Evolutionary conservation across 805 yeast species (phyloP), one percentile per base, ranked within the genome.

Genomic region (Candida nemodendra): DNA sequence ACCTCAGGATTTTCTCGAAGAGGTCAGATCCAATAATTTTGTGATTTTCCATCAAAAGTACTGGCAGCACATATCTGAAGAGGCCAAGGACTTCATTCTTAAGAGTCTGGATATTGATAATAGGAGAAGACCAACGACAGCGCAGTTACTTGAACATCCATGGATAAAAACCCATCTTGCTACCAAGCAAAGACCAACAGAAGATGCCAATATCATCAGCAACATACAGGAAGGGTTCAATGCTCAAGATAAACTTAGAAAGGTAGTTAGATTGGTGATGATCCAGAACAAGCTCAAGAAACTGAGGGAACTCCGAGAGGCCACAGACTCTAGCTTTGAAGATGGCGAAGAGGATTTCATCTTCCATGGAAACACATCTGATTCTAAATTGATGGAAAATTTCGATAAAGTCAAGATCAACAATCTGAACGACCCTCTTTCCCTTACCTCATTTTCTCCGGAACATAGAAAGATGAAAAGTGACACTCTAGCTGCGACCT

Each of bases 21-120:
- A 91, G 59, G 93, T 87, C 39, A 61, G 75, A 51, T 80, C 81
- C 30, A 79, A 79, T 44, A 72, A 72, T 36, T 86, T 87, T 5
- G 89, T 91, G n/a, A 73, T 79, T 4, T 91, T 91, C 68, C 95
- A 89, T 58, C 77, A 78, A 19, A 84, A 80, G 45, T 88, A 89
- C 67, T 93, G 98, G 98, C 72, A 72, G 41, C 74, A 78, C 39
- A 82, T 93, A 15, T 81, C 93, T 11, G 71, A 72, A 30, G 89
- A 81, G 32, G 98, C 98, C 5, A 81, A 87, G 48, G 68, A 78
- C 24, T 88, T 91, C 50, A 86, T 91, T 38, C 65, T 79, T 41
- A 71, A 75, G 51, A 81, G 89, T 38, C 69, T 91, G 36, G 81
- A 79, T 41, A 72, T 78, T 27, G 75, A 85, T 51, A 90, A 90